Conservation (phyloP, 129 eudicot species). For the Gnaphalium uliginosum region DNA sequence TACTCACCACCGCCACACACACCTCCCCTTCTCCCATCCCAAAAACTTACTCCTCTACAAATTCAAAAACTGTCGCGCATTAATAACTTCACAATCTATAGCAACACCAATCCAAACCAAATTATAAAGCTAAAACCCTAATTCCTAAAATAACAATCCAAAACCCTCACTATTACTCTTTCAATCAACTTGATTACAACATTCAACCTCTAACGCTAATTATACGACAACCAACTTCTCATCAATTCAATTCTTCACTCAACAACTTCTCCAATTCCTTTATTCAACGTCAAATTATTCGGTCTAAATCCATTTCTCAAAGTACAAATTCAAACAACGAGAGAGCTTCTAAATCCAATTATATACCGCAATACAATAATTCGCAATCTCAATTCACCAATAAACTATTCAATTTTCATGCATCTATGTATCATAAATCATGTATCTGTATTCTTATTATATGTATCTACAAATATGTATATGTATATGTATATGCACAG, state of each 20-base stretch:
- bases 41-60: conserved; percentile 26
- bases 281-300: neutral
- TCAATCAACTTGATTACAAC: conserved; percentile 14
- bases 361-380: neutral
- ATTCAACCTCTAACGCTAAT: conserved; percentile 17
- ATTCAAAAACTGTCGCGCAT: conserved; percentile 18
- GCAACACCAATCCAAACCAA: neutral
- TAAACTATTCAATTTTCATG: conserved; percentile 8
- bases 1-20: conserved; percentile 40
- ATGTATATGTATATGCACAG: neutral
- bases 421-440: conserved; percentile 2
- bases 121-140: conserved; percentile 28
- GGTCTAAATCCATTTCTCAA: conserved; percentile 16
- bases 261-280: conserved; percentile 6
- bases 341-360: neutral
- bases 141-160: conserved; percentile 15
- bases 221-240: conserved; percentile 24
- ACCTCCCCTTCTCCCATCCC: conserved; percentile 63
- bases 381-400: conserved; percentile 10
- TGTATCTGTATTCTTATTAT: neutral
- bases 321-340: conserved; percentile 15
- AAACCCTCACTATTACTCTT: conserved; percentile 28
- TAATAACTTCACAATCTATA: conserved; percentile 9
- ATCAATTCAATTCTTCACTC: conserved; percentile 9
- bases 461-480: neutral